Evolutionary conservation across 139 green algal genomes (phyloP).

Genomic region (Pleodorina starrii): DNA sequence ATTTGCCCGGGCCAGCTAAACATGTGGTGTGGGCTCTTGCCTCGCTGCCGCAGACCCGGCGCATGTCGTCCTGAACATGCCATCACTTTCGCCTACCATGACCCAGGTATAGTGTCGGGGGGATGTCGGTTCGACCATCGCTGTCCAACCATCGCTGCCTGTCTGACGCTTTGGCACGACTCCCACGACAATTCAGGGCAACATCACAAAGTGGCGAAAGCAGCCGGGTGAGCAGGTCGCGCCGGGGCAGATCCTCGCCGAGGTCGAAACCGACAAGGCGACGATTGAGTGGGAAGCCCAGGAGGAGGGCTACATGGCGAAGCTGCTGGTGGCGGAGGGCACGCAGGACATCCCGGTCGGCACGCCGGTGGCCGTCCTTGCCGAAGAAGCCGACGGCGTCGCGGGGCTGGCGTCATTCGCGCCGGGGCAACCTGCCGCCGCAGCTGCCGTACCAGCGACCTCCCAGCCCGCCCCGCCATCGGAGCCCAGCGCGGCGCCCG

Average conservation of each 20-base stretch:
- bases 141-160: background rate
- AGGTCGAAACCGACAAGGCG: slow-evolving; percentile 98
- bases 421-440: background rate
- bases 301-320: slow-evolving; percentile 82
- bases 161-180: no score
- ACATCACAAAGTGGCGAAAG: slow-evolving; percentile 91
- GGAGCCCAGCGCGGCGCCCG: background rate
- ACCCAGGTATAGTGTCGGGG: slow-evolving; percentile 79
- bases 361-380: slow-evolving; percentile 76
- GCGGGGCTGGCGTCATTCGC: slow-evolving; percentile 66
- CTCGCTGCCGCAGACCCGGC: slow-evolving; percentile 65
- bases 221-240: slow-evolving; percentile 68
- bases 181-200: slow-evolving; percentile 72
- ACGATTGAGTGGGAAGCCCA: slow-evolving; percentile 82
- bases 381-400: slow-evolving; percentile 88
- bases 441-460: slow-evolving; percentile 13
- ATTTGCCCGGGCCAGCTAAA: no score
- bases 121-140: background rate
- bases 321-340: slow-evolving; percentile 71
- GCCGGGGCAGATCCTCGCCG: slow-evolving; percentile 77
- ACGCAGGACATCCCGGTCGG: slow-evolving; percentile 75
- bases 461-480: background rate
- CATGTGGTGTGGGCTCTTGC: no score
- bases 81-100: slow-evolving; percentile 95
- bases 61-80: slow-evolving; percentile 84